Base-by-base conservation (phyloP, 2,329 filamentous ascomycete species). In the Hymenoscyphus fructigenus region DNA sequence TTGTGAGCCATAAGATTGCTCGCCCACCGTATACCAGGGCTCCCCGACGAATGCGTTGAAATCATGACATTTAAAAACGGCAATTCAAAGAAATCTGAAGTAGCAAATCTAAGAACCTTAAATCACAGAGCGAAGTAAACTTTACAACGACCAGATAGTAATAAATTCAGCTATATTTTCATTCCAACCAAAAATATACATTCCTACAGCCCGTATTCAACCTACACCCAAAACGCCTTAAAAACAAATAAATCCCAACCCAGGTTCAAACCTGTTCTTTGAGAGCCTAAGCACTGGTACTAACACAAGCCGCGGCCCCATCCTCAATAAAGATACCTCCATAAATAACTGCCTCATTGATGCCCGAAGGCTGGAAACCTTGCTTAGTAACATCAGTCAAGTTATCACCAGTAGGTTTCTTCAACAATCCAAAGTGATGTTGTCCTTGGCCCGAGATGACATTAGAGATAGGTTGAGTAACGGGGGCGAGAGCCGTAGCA, bases 401-500 rank as follows among this genome's bases (percentile, higher is more conserved):
- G 79, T 63, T 63, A 14, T 66, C 66, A n/a, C 72, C 68, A 6
- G 68, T 70, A 5, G 83, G 81, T 79, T 88, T 88, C 81, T 88
- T 88, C 65, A 89, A 77, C 1, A 88, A 73, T 41, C 86, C 86
- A 60, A 88, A 82, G 73, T 89, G 86, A 74, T 82, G 87, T 73
- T 88, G 85, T 26, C 86, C 86, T 62, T 82, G 80, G 5, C 86
- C 86, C 50, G 79, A 79, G 63, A 86, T 78, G 68, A 86, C 79
- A 69, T 85, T 85, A 50, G 75, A 26, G 0, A 83, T 70, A 0
- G 81, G 76, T 20, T 77, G 74, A 0, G 80, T 84, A n/a, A 83
- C 81, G 1, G 77, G 73, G 36, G 78, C 75, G 34, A 88, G 81
- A 0, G 81, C 74, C 1, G 74, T 72, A 34, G 73, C 72, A 55